Base-by-base conservation (phyloP, 2,329 filamentous ascomycete genomes). In the Exophiala sideris region DNA sequence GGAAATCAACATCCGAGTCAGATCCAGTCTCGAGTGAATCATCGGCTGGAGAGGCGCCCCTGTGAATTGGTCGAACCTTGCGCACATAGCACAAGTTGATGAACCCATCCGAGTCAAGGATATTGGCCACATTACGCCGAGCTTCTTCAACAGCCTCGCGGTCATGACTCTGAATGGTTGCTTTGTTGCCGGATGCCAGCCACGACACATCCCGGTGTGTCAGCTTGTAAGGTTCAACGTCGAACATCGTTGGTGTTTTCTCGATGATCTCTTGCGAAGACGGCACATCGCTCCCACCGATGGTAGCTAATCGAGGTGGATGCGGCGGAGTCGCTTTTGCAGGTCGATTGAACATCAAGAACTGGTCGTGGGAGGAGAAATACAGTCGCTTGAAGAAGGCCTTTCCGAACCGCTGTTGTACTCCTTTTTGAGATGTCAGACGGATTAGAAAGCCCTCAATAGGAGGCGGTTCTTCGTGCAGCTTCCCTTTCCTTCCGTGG, bases 371-470 rank as follows among this genome's bases (percentile, higher is more conserved):
- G 0, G 78, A 81, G 39, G 80, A 80, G 62, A 85, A 87, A 64
- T 87, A 87, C 3, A 87, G 70, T 39, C 81, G 76, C 65, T 86
- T 87, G 71, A 80, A 85, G 62, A 84, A 82, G 69, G 82, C 79
- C 52, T 78, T 79, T 11, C 83, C 83, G 57, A 84, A 65, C 33
- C 79, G 73, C 61, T 80, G 77, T 35, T 83, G 78, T 16, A 77
- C 71, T 12, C 84, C 84, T 59, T 76, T 79, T 56, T 86, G 83
- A 6, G 82, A 83, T 4, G 84, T 87, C 41, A 87, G 70, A 38
- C 84, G 76, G 45, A 87, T 77, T 18, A 87, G 70, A 60, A 87
- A 87, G 0, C 84, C 84, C 71, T 87, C 84, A 1, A 86, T 72
- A 9, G 84, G 84, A 1, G 78, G 65, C 4, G 84, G 84, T 59